A percentile compares a stretch with the other conserved stretches of the same genome.
phyloP scores from a whole-genome alignment of 345 rosid genomes.

The Xanthoceras sorbifolium region DNA sequence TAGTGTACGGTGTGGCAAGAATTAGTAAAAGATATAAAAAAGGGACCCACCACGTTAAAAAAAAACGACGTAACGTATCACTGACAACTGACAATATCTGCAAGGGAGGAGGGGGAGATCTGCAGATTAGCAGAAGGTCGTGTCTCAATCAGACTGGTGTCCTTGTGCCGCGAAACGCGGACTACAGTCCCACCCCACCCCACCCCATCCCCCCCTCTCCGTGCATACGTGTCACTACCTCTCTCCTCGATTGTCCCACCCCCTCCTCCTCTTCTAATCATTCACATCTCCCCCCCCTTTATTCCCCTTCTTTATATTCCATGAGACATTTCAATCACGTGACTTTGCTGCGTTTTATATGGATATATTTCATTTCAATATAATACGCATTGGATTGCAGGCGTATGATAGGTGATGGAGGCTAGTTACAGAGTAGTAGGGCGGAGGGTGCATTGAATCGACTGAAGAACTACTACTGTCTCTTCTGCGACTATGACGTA shows the following conservation, averaged over 20 bases:
- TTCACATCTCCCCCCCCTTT: neutral
- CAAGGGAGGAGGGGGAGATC: neutral
- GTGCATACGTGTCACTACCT: neutral
- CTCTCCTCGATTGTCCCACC: neutral
- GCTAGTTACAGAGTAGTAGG: neutral
- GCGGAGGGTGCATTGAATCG: neutral
- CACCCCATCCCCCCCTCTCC: too few species aligned
- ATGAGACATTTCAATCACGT: neutral
- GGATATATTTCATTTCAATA: too few species aligned
- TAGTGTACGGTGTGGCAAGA: neutral
- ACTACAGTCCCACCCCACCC: slow-evolving; percentile 40
- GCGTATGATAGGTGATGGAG: too few species aligned
- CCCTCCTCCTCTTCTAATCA: neutral
- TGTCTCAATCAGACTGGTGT: slow-evolving; percentile 36
- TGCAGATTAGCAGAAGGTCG: slow-evolving; percentile 24
- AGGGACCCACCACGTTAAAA: neutral
- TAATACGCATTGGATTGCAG: neutral
- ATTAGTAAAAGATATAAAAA: neutral
- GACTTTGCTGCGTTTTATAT: too few species aligned
- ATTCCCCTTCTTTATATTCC: neutral
- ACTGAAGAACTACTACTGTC: neutral
- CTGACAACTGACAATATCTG: slow-evolving; percentile 39
- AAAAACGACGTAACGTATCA: slow-evolving; percentile 38
- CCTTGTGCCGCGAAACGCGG: slow-evolving; percentile 55
- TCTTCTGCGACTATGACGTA: slow-evolving; percentile 8